Base-by-base conservation (phyloP, 768 basidiomycete species). In the Trichaptum fuscoviolaceum region DNA sequence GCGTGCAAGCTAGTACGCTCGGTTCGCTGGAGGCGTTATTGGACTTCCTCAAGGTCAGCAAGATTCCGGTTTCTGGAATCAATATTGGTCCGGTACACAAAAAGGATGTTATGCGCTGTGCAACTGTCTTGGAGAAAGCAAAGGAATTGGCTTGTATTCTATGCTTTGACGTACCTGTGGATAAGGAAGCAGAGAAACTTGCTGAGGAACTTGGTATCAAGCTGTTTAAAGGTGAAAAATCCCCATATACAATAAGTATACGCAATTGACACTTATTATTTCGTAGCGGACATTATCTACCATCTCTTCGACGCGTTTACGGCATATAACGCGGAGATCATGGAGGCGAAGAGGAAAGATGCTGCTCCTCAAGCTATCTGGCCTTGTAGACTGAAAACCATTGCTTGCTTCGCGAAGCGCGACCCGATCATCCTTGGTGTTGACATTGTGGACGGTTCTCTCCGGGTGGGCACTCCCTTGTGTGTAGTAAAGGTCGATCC, bases 31-130 rank as follows among this genome's bases (percentile, higher is more conserved):
- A 99, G 77, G 97, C 97, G 1, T 81, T 99, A 65, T 83, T 99
- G 62, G 96, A 98, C 71, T 99, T 99, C 88, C 82, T 99, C 74
- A 92, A 92, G 78, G 80, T 81, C 64, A 95, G 92, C 85, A 96
- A 99, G 80, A 99, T 99, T 69, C 96, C 97, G 1, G 96, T 99
- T 1, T 93, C 93, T 10, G 93, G 93, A 20, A 96, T 99, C 79
- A 96, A 96, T 77, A 97, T 99, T 68, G 97, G 97, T 12, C 96
- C 96, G 8, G 92, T 99, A 18, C 91, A 95, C 81, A 96, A 95
- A 81, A 93, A 88, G 75, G 95, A 98, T 73, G 83, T 99, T 68
- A 96, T 95, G 88, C 90, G 94, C 63, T 81, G 91, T 57, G 90
- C 91, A 36, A 91, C 90, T 4, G 98, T 98, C 96, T 78, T 99